phyloP scores from a whole-genome alignment of 768 basidiomycete genomes.

The Podaxis carcinomalis region DNA sequence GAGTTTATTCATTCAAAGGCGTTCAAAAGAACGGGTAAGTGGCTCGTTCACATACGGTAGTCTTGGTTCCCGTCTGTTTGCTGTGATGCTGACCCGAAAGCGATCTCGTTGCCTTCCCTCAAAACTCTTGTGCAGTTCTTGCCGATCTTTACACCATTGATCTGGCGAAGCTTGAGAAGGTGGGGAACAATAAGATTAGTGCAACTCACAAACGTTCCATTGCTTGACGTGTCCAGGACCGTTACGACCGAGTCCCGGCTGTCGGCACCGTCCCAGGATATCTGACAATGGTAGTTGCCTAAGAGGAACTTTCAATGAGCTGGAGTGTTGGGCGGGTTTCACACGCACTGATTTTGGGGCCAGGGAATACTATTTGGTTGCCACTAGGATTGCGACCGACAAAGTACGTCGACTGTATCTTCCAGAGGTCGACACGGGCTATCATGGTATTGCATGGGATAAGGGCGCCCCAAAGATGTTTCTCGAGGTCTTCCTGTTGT shows the following conservation, averaged over 20 bases:
- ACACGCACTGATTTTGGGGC: constrained; percentile 70
- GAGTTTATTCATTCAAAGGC: background rate
- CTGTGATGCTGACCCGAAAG: constrained; percentile 62
- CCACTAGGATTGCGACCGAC: constrained; percentile 50
- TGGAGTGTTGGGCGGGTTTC: background rate
- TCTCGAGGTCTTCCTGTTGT: constrained; percentile 24
- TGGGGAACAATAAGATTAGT: background rate
- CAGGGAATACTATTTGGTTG: constrained; percentile 56
- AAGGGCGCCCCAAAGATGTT: constrained; percentile 67
- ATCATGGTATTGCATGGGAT: constrained; percentile 55
- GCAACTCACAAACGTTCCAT: constrained; percentile 64
- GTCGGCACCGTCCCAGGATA: constrained; percentile 57
- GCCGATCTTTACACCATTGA: constrained; percentile 64
- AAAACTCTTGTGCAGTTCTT: constrained; percentile 52
- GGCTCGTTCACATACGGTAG: constrained; percentile 51
- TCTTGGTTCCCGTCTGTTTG: constrained; percentile 53
- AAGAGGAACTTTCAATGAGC: background rate
- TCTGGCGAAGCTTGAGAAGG: constrained; percentile 31
- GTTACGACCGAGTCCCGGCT: constrained; percentile 35
- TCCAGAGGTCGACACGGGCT: constrained; percentile 60
- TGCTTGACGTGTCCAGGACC: constrained; percentile 59
- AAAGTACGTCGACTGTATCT: constrained; percentile 39
- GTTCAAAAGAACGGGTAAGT: background rate
- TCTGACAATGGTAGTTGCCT: constrained; percentile 57
- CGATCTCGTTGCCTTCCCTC: constrained; percentile 80